Conservation (phyloP, 2,329 filamentous ascomycete genomes). For the Epichloe baconii region DNA sequence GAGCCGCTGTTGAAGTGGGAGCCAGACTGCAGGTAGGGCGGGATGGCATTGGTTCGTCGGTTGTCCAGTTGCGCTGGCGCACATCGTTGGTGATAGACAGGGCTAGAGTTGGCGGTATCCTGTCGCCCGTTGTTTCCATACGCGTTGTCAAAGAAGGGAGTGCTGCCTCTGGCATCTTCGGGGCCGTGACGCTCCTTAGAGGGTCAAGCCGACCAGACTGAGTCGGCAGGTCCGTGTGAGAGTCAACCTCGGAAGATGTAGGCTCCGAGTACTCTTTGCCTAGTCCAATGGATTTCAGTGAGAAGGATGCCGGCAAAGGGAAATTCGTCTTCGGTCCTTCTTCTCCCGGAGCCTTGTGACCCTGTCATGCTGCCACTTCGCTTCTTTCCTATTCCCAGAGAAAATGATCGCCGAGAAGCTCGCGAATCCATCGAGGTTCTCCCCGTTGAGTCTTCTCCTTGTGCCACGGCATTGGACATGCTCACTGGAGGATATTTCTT, state of each 20-base stretch:
- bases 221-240: conserved; percentile 40
- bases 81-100: conserved; percentile 29
- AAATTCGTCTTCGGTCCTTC: conserved; percentile 52
- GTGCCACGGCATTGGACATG: conserved; percentile 62
- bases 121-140: conserved; percentile 25
- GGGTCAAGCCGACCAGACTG: conserved; percentile 28
- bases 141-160: conserved; percentile 26
- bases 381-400: conserved; percentile 57
- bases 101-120: conserved; percentile 20
- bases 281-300: conserved; percentile 50
- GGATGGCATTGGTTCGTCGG: conserved; percentile 29
- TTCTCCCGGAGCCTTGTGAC: conserved; percentile 45
- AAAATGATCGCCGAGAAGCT: conserved; percentile 54
- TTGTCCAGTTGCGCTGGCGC: conserved; percentile 26
- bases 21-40: conserved; percentile 31
- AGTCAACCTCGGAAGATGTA: conserved; percentile 31
- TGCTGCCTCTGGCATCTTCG: conserved; percentile 22
- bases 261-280: conserved; percentile 33
- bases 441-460: conserved; percentile 35
- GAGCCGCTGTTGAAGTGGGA: conserved; percentile 37
- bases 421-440: conserved; percentile 59
- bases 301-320: conserved; percentile 54
- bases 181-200: conserved; percentile 20
- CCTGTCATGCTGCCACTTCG: conserved; percentile 51
- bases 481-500: conserved; percentile 80